Evolutionary conservation across 148 eudicot genomes (phyloP), one percentile per base, ranked within the genome.

Genomic region (Nepenthes gracilis): DNA sequence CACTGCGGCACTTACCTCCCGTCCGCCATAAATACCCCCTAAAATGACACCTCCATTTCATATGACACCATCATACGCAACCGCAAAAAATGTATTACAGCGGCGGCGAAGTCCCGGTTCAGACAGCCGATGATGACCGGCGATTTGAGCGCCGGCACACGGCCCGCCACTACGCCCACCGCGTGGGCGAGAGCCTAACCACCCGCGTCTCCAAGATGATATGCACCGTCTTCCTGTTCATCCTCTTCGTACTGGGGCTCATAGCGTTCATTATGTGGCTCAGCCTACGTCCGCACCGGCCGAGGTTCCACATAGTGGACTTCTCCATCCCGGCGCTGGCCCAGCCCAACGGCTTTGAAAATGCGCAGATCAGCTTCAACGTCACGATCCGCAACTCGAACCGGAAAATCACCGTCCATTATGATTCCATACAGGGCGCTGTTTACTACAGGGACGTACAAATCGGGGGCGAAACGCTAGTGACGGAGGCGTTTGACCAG

Each of bases 231-330:
- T 72, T 84, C 37, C 64, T 93, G 23, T 71, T 74, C 56, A n/a
- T 93, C 10, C 68, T 93, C 35, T 69, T 79, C 50, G 15, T 82
- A 2, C 47, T 71, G 43, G 98, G 98, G 60, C 58, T 88, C 2
- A 76, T 86, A 13, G 54, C 68, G 1, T 93, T 88, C 80, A 82
- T 93, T 3, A 50, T 79, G 2, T 93, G 85, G 86, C 82, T 93
- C 14, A 84, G 96, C 53, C 68, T 93, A 10, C 78, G 86, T 15
- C 98, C 98, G 6, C 98, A 88, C 62, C 67, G 94, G 52, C 96
- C 96, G 40, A 72, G 91, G 35, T 75, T 88, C 63, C 64, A 68
- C 58, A 40, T 88, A 7, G 58, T 64, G 8, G 84, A 80, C 7
- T 88, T 88, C 50, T 75, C 83, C 0, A 60, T 88, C n/a, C 73